These are phyloP conservation scores for Globisporangium okanoganense DNA, from an alignment of 352 stramenopile species.

Conservation along the genomic window DNA sequence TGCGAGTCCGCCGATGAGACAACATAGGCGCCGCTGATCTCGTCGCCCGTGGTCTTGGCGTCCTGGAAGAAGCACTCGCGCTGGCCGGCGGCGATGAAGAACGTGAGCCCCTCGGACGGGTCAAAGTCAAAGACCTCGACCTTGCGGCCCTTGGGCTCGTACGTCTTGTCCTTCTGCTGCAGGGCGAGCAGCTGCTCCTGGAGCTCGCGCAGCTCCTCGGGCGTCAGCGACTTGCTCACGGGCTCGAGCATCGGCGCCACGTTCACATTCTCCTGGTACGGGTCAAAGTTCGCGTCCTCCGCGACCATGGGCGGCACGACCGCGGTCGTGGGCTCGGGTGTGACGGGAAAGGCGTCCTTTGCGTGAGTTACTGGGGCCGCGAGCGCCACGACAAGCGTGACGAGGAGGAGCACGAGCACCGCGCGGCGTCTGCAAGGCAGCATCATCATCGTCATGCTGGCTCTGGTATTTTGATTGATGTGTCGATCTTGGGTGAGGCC, in stretches of 20 bases:
- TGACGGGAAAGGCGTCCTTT: background rate
- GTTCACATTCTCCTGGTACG: constrained; percentile 36
- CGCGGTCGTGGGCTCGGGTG: constrained; percentile 4
- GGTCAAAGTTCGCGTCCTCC: constrained; percentile 58
- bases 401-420: background rate
- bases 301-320: constrained; percentile 20
- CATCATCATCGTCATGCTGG: background rate
- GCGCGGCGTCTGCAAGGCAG: background rate
- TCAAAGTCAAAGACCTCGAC: constrained; percentile 79
- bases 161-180: constrained; percentile 13
- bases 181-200: background rate
- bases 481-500: no score
- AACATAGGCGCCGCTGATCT: constrained; percentile 62
- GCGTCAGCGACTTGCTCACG: constrained; percentile 8
- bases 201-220: background rate
- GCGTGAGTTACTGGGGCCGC: background rate
- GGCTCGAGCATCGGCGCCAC: constrained; percentile 16
- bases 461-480: background rate
- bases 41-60: constrained; percentile 60
- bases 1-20: constrained; percentile 70
- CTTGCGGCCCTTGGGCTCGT: constrained; percentile 36
- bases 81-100: constrained; percentile 45
- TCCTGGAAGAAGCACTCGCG: constrained; percentile 71
- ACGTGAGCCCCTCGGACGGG: constrained; percentile 74
- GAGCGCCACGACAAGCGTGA: background rate